Evolutionary conservation across 2,329 filamentous ascomycete genomes (phyloP).

Genomic region (Tolypocladium tropicale): DNA sequence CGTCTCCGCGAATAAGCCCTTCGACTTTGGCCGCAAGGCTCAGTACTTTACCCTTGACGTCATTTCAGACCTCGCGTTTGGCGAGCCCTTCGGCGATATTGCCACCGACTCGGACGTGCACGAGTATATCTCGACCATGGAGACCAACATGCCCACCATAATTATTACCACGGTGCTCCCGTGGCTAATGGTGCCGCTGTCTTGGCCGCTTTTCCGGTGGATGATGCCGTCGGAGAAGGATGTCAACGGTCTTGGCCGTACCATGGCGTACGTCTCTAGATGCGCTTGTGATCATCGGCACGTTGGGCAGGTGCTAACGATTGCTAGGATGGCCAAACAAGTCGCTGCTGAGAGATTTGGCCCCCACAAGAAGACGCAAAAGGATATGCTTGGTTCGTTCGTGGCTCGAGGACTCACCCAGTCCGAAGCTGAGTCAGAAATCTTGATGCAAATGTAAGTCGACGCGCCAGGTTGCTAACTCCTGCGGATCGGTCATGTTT

Average conservation of each 20-base stretch:
- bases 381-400: conserved; percentile 42
- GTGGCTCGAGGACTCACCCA: conserved; percentile 26
- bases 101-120: conserved; percentile 36
- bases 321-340: conserved; percentile 28
- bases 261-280: conserved; percentile 29
- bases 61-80: conserved; percentile 42
- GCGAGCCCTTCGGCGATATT: conserved; percentile 38
- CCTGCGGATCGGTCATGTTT: neutral
- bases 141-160: conserved; percentile 9
- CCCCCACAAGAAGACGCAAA: conserved; percentile 27
- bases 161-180: conserved; percentile 9
- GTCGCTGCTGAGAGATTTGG: conserved; percentile 35
- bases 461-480: neutral
- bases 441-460: conserved; percentile 24
- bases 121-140: conserved; percentile 35
- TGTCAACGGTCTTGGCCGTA: conserved; percentile 25
- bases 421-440: conserved; percentile 32
- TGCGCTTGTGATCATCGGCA: too few species aligned
- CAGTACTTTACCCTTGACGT: conserved; percentile 47
- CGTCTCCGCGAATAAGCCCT: conserved; percentile 1
- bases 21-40: conserved; percentile 28
- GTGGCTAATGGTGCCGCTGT: conserved; percentile 21
- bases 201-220: conserved; percentile 27
- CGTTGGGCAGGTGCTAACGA: neutral
- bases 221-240: conserved; percentile 30